Evolutionary conservation across 2,329 filamentous ascomycete species (phyloP).

Genomic region (Thelonectria olida): DNA sequence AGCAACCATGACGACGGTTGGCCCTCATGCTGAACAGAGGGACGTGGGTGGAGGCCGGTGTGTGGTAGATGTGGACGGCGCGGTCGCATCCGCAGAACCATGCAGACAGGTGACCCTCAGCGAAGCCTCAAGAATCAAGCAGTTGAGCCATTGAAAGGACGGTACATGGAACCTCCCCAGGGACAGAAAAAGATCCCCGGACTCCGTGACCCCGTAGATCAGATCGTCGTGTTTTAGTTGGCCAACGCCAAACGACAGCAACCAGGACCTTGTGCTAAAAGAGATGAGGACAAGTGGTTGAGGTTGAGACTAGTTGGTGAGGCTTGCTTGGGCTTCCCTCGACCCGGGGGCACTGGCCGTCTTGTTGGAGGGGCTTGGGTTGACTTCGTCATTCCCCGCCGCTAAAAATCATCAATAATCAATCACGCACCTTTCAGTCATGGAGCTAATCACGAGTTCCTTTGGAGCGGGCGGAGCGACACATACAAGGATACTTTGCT

Average conservation of each 20-base stretch:
- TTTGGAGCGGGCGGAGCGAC: conserved; percentile 12
- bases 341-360: conserved; percentile 28
- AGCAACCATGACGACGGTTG: neutral
- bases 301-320: neutral
- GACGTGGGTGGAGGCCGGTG: neutral
- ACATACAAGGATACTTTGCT: conserved; percentile 4
- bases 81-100: conserved; percentile 22
- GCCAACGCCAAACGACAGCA: neutral
- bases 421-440: conserved; percentile 6
- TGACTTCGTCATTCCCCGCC: conserved; percentile 37
- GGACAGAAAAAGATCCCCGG: neutral
- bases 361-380: conserved; percentile 29
- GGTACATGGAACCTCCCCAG: neutral
- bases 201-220: conserved; percentile 7
- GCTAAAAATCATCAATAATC: conserved; percentile 15
- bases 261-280: neutral
- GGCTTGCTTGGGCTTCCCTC: conserved; percentile 28
- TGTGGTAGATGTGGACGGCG: neutral
- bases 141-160: neutral
- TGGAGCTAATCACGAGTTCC: conserved; percentile 6
- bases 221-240: conserved; percentile 8
- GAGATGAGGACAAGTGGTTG: conserved; percentile 3
- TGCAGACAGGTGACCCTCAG: conserved; percentile 15
- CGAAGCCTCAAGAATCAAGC: neutral
- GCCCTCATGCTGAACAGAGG: neutral